phyloP scores from a whole-genome alignment of 495 filamentous ascomycete genomes.

The Hamigera avellanea region DNA sequence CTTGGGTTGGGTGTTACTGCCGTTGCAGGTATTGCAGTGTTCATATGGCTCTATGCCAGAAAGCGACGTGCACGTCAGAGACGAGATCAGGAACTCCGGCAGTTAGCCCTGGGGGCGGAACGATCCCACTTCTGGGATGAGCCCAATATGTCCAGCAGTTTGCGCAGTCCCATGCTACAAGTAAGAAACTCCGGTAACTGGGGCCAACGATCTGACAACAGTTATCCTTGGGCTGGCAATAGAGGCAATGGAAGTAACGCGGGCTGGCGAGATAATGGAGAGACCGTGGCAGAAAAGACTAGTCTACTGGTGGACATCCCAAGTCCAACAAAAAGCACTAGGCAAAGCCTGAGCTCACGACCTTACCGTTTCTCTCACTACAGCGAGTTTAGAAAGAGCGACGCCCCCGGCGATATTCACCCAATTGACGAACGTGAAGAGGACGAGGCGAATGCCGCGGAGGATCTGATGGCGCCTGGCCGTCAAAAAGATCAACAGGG shows the following conservation, averaged over 20 bases:
- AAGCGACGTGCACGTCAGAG: constrained; percentile 32
- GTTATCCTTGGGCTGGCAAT: constrained; percentile 30
- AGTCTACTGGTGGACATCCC: constrained; percentile 43
- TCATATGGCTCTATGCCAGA: constrained; percentile 48
- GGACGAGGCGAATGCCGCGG: constrained; percentile 28
- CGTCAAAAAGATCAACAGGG: constrained; percentile 6
- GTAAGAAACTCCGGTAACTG: not conserved
- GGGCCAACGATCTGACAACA: constrained; percentile 6
- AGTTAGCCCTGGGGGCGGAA: constrained; percentile 39
- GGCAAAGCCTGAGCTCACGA: constrained; percentile 11
- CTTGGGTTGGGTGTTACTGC: constrained; percentile 55
- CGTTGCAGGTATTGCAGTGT: constrained; percentile 33
- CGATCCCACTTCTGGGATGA: constrained; percentile 33
- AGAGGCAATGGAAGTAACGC: constrained; percentile 10
- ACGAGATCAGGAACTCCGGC: constrained; percentile 41
- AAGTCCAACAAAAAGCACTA: constrained; percentile 39
- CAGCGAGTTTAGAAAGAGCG: constrained; percentile 35
- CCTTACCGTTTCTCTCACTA: constrained; percentile 19
- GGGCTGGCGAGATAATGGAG: constrained; percentile 19
- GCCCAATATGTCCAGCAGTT: constrained; percentile 23
- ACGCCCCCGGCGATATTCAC: constrained; percentile 42
- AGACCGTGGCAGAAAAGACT: constrained; percentile 36
- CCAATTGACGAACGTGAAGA: constrained; percentile 68
- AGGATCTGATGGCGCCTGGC: constrained; percentile 14
- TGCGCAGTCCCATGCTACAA: constrained; percentile 11